Percentiles rank a stretch among this genome's conserved stretches.
Evolutionary conservation across 2,329 filamentous ascomycete species (phyloP).

Genomic region (Uncinocarpus reesii): DNA sequence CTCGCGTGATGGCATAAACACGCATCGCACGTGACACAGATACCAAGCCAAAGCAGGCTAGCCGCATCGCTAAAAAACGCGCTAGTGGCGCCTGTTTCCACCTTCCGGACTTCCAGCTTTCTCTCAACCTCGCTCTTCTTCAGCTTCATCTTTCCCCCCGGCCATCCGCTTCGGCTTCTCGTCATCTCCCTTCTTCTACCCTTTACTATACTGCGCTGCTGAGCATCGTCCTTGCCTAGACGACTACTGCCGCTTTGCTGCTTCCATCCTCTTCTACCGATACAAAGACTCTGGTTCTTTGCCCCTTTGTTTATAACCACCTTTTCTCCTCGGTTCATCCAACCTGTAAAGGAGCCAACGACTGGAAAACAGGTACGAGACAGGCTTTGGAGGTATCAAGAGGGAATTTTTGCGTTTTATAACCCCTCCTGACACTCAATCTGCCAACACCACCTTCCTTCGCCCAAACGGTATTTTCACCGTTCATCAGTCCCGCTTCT

Average conservation of each 20-base stretch:
- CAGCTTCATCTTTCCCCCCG: conserved; percentile 11
- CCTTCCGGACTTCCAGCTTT: conserved; percentile 12
- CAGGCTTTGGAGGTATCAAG: conserved; percentile 4
- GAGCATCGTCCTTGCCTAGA: neutral
- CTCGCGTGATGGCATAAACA: too few species aligned
- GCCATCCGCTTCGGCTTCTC: conserved; percentile 5
- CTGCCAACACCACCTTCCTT: conserved; percentile 16
- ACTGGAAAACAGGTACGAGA: conserved; percentile 8
- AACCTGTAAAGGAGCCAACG: neutral
- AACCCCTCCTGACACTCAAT: conserved; percentile 20
- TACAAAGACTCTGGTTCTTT: neutral
- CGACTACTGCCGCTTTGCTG: neutral
- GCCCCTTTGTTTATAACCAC: neutral
- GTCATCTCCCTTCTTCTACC: conserved; percentile 13
- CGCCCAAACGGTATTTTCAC: conserved; percentile 17
- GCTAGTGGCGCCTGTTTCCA: conserved; percentile 12
- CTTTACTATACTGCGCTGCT: conserved; percentile 7
- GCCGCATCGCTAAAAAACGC: conserved; percentile 9
- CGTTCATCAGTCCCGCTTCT: conserved; percentile 26
- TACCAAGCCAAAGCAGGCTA: conserved; percentile 5
- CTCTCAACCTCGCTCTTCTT: conserved; percentile 13
- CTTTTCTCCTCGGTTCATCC: neutral
- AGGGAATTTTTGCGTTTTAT: conserved; percentile 8
- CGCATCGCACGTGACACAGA: conserved; percentile 9
- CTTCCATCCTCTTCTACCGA: neutral